Evolutionary conservation across 2,329 filamentous ascomycete species (phyloP).

Genomic region (Apiospora koreana): DNA sequence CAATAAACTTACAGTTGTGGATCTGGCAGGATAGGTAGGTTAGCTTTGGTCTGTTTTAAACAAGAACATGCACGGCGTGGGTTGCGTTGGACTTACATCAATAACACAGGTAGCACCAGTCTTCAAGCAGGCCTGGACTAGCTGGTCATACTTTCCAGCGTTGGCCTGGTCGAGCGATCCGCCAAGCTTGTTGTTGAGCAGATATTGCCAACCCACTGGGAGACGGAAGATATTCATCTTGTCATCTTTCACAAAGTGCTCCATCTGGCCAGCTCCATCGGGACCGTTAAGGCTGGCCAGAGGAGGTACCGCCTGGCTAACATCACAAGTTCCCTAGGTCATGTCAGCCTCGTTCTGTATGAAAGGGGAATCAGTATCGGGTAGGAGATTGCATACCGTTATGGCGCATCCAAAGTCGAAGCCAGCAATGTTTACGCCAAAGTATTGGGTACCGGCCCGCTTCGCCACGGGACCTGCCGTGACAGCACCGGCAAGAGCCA

Average conservation of each 20-base stretch:
- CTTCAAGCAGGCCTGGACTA: conserved; percentile 57
- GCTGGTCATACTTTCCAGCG: conserved; percentile 51
- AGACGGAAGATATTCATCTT: conserved; percentile 59
- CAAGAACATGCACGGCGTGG: background rate
- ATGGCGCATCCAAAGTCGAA: conserved; percentile 26
- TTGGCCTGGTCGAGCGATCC: conserved; percentile 49
- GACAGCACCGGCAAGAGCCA: conserved; percentile 1
- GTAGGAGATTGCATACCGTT: conserved; percentile 16
- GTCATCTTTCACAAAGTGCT: conserved; percentile 56
- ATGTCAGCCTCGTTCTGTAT: background rate
- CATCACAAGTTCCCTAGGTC: conserved; percentile 20
- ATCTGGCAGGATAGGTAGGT: conserved; percentile 24
- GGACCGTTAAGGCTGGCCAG: conserved; percentile 18
- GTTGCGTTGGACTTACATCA: conserved; percentile 33
- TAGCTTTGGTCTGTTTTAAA: background rate
- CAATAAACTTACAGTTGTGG: conserved; percentile 45
- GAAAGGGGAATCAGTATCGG: background rate
- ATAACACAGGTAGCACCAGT: conserved; percentile 61
- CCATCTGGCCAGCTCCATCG: conserved; percentile 46
- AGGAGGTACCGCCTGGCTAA: conserved; percentile 16
- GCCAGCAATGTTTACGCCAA: conserved; percentile 25
- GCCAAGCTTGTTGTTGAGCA: conserved; percentile 54
- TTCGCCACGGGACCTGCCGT: conserved; percentile 5
- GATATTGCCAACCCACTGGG: conserved; percentile 61
- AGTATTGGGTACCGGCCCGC: conserved; percentile 7